phyloP scores from a whole-genome alignment of 768 basidiomycete species.

The Serpula lacrymans region DNA sequence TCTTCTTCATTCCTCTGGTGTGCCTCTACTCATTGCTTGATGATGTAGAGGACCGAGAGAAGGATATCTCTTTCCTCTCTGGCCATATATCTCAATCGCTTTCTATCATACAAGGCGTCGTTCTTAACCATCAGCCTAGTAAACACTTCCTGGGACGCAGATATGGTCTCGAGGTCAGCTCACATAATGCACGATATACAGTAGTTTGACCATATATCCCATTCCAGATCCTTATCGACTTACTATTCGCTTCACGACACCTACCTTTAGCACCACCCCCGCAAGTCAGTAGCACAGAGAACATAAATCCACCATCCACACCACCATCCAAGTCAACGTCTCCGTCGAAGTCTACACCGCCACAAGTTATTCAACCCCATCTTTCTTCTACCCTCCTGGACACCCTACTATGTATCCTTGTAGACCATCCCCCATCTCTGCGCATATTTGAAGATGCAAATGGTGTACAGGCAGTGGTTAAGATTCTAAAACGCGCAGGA shows the following conservation, averaged over 20 bases:
- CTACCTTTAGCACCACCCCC: slow-evolving; percentile 33
- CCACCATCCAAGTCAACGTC: slow-evolving; percentile 10
- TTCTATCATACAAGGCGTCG: slow-evolving; percentile 73
- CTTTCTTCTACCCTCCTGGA: slow-evolving; percentile 80
- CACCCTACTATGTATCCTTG: slow-evolving; percentile 83
- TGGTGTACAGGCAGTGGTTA: slow-evolving; percentile 83
- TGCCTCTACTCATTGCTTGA: slow-evolving; percentile 6
- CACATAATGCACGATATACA: not conserved
- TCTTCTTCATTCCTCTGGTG: slow-evolving; percentile 4
- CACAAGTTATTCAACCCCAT: slow-evolving; percentile 21
- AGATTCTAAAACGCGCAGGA: slow-evolving; percentile 79
- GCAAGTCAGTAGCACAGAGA: too few species aligned
- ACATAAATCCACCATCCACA: too few species aligned
- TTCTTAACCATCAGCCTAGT: slow-evolving; percentile 62
- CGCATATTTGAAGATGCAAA: slow-evolving; percentile 74
- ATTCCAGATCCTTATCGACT: slow-evolving; percentile 62
- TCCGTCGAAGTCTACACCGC: slow-evolving; percentile 15
- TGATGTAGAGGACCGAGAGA: slow-evolving; percentile 36
- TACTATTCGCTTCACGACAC: slow-evolving; percentile 70
- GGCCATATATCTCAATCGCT: slow-evolving; percentile 57
- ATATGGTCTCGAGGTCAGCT: slow-evolving; percentile 62
- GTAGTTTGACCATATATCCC: too few species aligned
- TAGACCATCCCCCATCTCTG: slow-evolving; percentile 73
- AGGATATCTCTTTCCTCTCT: slow-evolving; percentile 47
- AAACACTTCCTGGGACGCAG: slow-evolving; percentile 69